A percentile compares a stretch with the other conserved stretches of the same genome.
Evolutionary conservation across 768 basidiomycete species (phyloP).

Genomic region (Amanita jacksonii): DNA sequence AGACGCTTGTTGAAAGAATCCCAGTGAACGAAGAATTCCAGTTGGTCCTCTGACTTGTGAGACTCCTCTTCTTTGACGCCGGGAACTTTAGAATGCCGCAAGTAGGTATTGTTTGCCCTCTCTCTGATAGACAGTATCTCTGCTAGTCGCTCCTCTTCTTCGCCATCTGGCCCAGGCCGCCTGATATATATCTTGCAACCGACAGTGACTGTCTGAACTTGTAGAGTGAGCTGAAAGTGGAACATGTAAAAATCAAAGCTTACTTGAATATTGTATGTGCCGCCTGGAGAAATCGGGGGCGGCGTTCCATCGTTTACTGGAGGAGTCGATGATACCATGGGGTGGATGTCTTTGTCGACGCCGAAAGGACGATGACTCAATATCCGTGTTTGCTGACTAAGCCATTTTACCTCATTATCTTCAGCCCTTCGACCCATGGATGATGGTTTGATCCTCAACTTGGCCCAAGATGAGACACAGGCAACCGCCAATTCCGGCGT

Average conservation of each 20-base stretch:
- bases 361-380: neutral
- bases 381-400: slow-evolving; percentile 17
- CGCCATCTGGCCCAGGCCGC: slow-evolving; percentile 65
- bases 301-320: slow-evolving; percentile 38
- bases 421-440: slow-evolving; percentile 43
- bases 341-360: neutral
- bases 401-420: slow-evolving; percentile 4
- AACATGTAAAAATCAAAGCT: slow-evolving; percentile 26
- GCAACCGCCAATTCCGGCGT: slow-evolving; percentile 17
- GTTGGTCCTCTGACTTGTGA: slow-evolving; percentile 60
- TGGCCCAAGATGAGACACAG: slow-evolving; percentile 33
- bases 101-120: slow-evolving; percentile 59
- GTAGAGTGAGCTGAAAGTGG: slow-evolving; percentile 15
- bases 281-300: slow-evolving; percentile 61
- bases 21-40: slow-evolving; percentile 98
- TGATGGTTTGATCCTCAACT: slow-evolving; percentile 68
- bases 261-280: slow-evolving; percentile 70
- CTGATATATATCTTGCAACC: slow-evolving; percentile 95
- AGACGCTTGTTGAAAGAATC: slow-evolving; percentile 98
- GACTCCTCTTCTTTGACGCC: slow-evolving; percentile 31
- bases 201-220: slow-evolving; percentile 60
- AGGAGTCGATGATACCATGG: slow-evolving; percentile 30
- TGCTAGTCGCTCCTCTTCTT: slow-evolving; percentile 83
- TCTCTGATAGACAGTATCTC: slow-evolving; percentile 95
- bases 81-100: slow-evolving; percentile 31